Percentiles rank a stretch among this genome's conserved stretches.
These are phyloP conservation scores for Fraxinus sp. DNA, from an alignment of 305 asterid species.

Conservation along the genomic window DNA sequence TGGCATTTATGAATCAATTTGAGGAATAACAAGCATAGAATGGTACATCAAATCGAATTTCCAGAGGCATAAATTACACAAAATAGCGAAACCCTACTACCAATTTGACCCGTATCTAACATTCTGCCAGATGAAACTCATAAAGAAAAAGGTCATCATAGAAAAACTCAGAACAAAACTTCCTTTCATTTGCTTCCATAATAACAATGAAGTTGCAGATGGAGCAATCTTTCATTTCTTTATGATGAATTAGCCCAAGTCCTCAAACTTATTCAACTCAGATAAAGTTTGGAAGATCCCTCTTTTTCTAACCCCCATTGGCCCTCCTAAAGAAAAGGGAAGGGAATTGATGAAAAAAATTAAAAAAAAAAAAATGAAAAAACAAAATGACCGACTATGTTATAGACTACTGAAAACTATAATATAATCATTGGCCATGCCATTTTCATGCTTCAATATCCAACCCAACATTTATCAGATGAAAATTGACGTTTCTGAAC, in stretches of 20 bases:
- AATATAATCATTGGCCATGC: background rate
- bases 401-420: background rate
- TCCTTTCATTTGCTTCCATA: background rate
- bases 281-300: no score
- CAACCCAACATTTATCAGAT: background rate
- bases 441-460: background rate
- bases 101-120: background rate
- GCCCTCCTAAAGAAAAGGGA: no score
- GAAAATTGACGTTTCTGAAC: background rate
- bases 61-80: background rate
- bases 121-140: background rate
- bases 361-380: no score
- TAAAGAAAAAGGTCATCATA: background rate
- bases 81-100: background rate
- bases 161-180: background rate
- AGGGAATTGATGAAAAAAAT: no score
- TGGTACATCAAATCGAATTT: background rate
- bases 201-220: no score
- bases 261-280: no score
- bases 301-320: no score
- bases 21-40: background rate
- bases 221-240: no score
- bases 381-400: background rate
- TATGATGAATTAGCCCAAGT: no score
- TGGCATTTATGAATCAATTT: background rate